phyloP scores from a whole-genome alignment of 2,329 filamentous ascomycete genomes.

The Orbilia quercus region DNA sequence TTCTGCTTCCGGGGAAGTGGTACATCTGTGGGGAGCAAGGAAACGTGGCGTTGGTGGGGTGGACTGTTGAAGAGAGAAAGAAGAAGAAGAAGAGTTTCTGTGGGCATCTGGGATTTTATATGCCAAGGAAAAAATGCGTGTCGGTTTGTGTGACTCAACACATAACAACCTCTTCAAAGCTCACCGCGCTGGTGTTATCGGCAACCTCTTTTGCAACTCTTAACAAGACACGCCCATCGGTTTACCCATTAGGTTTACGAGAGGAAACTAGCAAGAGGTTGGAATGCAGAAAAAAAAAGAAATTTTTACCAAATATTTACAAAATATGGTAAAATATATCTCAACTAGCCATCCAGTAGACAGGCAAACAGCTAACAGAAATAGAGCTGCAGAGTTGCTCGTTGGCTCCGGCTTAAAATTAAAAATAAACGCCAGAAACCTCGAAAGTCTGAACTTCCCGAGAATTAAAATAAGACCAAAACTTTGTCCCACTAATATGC shows the following conservation, averaged over 20 bases:
- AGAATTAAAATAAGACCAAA: constrained; percentile 63
- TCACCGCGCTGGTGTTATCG: no score
- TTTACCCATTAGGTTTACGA: no score
- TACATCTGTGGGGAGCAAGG: constrained; percentile 70
- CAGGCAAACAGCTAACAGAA: no score
- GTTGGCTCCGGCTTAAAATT: neutral
- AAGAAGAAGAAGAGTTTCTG: constrained; percentile 27
- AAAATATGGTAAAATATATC: no score
- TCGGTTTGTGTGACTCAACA: constrained; percentile 50
- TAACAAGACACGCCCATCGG: no score
- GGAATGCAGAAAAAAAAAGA: no score
- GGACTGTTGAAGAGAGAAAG: constrained; percentile 65
- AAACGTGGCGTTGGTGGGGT: constrained; percentile 71
- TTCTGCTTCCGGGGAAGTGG: neutral
- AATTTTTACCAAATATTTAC: no score
- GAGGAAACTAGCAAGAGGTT: no score
- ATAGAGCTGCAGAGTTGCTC: no score
- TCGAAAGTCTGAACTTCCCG: constrained; percentile 64
- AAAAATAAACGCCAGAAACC: constrained; percentile 55
- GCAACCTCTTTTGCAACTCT: no score
- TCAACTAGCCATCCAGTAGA: no score
- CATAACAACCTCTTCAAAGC: constrained; percentile 33
- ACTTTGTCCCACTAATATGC: constrained; percentile 62
- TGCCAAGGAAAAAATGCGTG: constrained; percentile 41
- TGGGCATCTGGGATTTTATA: constrained; percentile 32